Base-by-base conservation (phyloP, 1,139 yeast genomes). In the Suhomyces choctaworum region DNA sequence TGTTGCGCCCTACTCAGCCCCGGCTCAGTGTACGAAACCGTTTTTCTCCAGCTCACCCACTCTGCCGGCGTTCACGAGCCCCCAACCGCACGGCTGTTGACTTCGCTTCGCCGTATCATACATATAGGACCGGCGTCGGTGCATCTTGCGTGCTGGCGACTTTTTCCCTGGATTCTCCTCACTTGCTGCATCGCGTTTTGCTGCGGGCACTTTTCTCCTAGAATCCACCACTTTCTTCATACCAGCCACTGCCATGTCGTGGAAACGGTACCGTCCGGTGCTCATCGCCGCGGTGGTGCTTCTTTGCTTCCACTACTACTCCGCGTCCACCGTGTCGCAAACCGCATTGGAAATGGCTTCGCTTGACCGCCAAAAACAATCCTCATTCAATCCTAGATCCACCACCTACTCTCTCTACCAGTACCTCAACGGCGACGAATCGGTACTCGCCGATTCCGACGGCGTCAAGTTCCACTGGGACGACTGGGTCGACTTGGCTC, bases 401-500 rank as follows among this genome's bases (percentile, higher is more conserved):
- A 41, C 51, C 14, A 47, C 63, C n/a, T 39, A 47, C 29, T 45
- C 45, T 13, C 28, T 65, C 4, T 51, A 44, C 25, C 27, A 45
- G n/a, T 49, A 45, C 38, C 38, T 59, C 19, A 47, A 51, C 28
- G 30, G 27, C 22, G 27, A 26, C 7, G 23, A 24, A 7, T 8
- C 22, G 16, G 25, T 32, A 19, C 21, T 50, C 6, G 58, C 55
- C 13, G 39, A 37, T 22, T 29, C 33, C 4, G 40, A 44, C 5
- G 68, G 65, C 5, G 46, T 64, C 10, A 46, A 40, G 37, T 66
- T 66, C 49, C 73, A 67, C 46, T 67, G 73, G 73, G 73, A 66
- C 40, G 72, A 67, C 46, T 66, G 70, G 67, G 56, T 64, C 10
- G 73, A 66, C 42, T 45, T 62, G 31, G 42, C 50, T 16, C 56